These are phyloP conservation scores for Pecoramyces ruminantium DNA, from an alignment of 192 early-diverging fungal species.

Conservation along the genomic window DNA sequence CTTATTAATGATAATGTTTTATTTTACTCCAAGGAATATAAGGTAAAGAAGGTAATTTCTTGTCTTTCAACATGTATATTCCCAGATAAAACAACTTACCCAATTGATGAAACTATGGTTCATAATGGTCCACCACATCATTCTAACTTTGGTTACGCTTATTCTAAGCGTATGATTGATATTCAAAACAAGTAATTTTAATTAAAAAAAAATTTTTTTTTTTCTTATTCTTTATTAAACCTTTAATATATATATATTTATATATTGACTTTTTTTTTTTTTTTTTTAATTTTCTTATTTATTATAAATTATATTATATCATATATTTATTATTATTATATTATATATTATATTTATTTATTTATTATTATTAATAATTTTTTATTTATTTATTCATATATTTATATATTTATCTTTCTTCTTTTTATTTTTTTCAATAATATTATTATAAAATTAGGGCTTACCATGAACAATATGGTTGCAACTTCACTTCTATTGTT, in stretches of 20 bases:
- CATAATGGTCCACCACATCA: slow-evolving; percentile 65
- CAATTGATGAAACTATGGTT: slow-evolving; percentile 73
- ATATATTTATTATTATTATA: too few species aligned
- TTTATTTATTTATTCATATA: too few species aligned
- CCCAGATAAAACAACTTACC: slow-evolving; percentile 66
- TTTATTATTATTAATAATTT: neutral
- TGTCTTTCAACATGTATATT: slow-evolving; percentile 75
- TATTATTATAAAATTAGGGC: too few species aligned
- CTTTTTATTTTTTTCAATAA: too few species aligned
- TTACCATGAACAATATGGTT: slow-evolving; percentile 62
- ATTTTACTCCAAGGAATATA: slow-evolving; percentile 31
- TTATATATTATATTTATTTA: slow-evolving; percentile 2
- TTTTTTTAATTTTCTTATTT: too few species aligned
- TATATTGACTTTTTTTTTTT: too few species aligned
- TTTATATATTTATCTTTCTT: too few species aligned
- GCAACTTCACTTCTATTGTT: slow-evolving; percentile 60
- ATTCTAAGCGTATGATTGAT: slow-evolving; percentile 71
- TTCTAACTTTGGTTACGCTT: slow-evolving; percentile 67
- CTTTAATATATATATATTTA: too few species aligned
- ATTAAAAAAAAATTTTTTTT: too few species aligned
- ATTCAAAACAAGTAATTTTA: slow-evolving; percentile 50
- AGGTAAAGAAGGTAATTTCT: slow-evolving; percentile 65
- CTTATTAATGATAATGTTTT: slow-evolving; percentile 67
- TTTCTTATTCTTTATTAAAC: too few species aligned
- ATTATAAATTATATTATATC: too few species aligned